Evolutionary conservation across 768 basidiomycete genomes (phyloP), one percentile per base, ranked within the genome.

Genomic region (Tulasnella sp.): DNA sequence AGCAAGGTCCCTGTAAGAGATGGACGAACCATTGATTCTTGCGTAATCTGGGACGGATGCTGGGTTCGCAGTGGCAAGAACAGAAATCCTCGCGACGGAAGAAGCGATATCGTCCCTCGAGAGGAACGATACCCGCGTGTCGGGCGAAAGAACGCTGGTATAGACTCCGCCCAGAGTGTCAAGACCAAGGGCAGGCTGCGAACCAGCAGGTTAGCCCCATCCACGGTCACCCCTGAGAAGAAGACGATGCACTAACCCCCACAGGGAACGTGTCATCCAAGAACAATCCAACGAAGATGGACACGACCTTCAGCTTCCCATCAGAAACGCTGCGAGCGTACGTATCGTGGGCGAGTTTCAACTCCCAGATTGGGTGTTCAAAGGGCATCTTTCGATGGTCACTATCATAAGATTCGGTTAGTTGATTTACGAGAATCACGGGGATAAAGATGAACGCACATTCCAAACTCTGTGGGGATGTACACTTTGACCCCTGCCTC

Each of bases 401-500:
- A 39, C 71, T 72, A 14, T 5, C n/a, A 12, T 2, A 72, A 45
- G 17, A 25, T 22, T 31, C 34, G n/a, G 36, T 40, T 22, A 45
- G 17, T 19, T n/a, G 29, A 34, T 2, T 52, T 31, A 34, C 25
- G n/a, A 19, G 42, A 17, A 38, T 17, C 7, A n/a, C 11, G 36
- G 4, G 17, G 19, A 5, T 5, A 34, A 14, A 2, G 14, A 72
- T 19, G 8, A n/a, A 72, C 73, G 45, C 25, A 74, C 73, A 74
- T 67, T 54, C 73, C 73, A 37, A 36, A 74, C 25, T 74, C 73
- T 5, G 73, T 52, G 17, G 73, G 73, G 52, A 74, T 52, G 54
- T 74, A 74, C 31, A 74, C 36, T 39, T 58, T 74, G 25, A 42
- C 73, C 8, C 73, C 73, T 3, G 45, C 54, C 78, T 78, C 42